A percentile compares a stretch with the other conserved stretches of the same genome.
Conservation (phyloP, 2,329 filamentous ascomycete genomes). For the Fusarium pseudograminearum region DNA sequence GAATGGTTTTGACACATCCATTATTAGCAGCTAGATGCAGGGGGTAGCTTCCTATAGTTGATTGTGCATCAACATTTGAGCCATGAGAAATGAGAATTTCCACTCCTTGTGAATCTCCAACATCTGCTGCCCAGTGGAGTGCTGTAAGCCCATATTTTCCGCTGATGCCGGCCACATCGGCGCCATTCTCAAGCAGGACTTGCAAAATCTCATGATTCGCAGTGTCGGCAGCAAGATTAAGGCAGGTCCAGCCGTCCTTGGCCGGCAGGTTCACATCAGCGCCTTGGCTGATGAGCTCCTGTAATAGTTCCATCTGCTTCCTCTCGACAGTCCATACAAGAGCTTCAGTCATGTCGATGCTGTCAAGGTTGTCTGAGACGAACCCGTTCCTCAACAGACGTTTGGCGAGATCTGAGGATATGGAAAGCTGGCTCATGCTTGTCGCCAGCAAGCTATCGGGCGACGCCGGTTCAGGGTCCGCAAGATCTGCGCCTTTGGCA, state of each 20-base stretch:
- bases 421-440: not conserved
- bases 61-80: not conserved
- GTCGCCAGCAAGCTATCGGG: not conserved
- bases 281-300: not conserved
- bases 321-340: not conserved
- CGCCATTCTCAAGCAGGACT: not conserved
- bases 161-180: not conserved
- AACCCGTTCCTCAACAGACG: not conserved
- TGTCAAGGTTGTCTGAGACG: accelerated
- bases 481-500: not conserved
- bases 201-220: not conserved
- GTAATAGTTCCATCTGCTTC: not conserved
- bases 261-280: not conserved
- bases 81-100: not conserved
- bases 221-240: not conserved
- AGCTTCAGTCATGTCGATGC: not conserved
- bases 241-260: not conserved
- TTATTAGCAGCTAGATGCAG: not conserved
- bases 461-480: not conserved
- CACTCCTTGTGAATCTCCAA: not conserved
- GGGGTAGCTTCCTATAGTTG: not conserved
- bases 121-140: not conserved
- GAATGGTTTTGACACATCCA: not conserved
- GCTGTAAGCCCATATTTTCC: not conserved
- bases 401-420: not conserved